Evolutionary conservation across 305 asterid genomes (phyloP), one percentile per base, ranked within the genome.

Genomic region (Fraxinus angustifolia): DNA sequence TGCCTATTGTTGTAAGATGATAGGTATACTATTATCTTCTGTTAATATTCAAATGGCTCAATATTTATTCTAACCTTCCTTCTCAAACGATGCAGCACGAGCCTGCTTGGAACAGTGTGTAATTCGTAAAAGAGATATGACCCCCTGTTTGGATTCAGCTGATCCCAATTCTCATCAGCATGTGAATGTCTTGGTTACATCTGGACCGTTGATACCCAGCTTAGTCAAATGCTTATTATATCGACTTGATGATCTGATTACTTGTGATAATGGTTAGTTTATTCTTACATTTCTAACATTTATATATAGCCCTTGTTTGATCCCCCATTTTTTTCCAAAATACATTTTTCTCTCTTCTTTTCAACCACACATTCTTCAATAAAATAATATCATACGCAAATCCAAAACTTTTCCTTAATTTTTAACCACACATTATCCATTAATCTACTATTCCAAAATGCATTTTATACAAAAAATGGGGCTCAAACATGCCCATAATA

Each of bases 161-260:
- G 82, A 81, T 86, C 80, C 81, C 53, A 80, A 80, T 33, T 84
- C 48, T 78, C 89, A 88, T 78, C 90, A 89, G 88, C 89, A 93
- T 83, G 94, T 96, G 72, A 96, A 95, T 78, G 81, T 94, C 77
- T 83, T 96, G 31, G 99, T 96, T 81, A 96, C 99, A 80, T 91
- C 98, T 42, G 98, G 98, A 35, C 89, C 97, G 26, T 92, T 96
- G 83, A 81, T 96, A 85, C 98, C 99, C 83, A 96, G 98, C 91
- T 88, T 96, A 82, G 96, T 90, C 87, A 96, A 96, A 86, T 94
- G 98, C 91, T 87, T 94, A 80, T 92, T 92, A 87, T 92, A 87
- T 81, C 90, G 95, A 58, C 96, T 96, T 17, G 93, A 88, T 81
- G 84, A 83, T 72, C 67, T 92, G 75, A 34, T 96, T 80, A 79